Percentiles rank a stretch among this genome's conserved stretches.
These are phyloP conservation scores for Venustampulla echinocandica DNA, from an alignment of 495 filamentous ascomycete genomes.

Conservation along the genomic window DNA sequence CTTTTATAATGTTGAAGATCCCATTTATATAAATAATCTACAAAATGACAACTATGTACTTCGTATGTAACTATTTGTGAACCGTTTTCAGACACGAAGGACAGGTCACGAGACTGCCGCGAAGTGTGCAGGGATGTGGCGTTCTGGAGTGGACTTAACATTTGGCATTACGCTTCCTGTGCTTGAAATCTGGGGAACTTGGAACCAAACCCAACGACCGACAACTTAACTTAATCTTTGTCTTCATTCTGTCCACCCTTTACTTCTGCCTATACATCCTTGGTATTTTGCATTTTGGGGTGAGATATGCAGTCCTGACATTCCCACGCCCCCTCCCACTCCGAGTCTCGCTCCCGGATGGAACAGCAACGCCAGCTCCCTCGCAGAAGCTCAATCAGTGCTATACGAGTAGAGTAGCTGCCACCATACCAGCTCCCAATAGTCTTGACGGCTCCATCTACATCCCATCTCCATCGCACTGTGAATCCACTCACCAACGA, in stretches of 20 bases:
- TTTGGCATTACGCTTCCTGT: too few species aligned
- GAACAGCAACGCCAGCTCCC: not conserved
- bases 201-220: not conserved
- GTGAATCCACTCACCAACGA: slow-evolving; percentile 9
- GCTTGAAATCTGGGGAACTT: slow-evolving; percentile 1
- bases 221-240: not conserved
- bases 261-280: too few species aligned
- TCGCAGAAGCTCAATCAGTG: not conserved
- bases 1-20: too few species aligned
- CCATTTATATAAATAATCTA: too few species aligned
- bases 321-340: too few species aligned
- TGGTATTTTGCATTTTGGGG: too few species aligned
- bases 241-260: not conserved
- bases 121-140: too few species aligned
- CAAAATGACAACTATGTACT: too few species aligned
- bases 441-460: not conserved
- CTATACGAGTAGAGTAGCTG: slow-evolving; percentile 1
- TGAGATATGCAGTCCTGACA: not conserved
- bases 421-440: not conserved
- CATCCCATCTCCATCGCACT: not conserved
- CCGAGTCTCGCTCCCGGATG: not conserved
- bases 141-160: too few species aligned
- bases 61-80: not conserved
- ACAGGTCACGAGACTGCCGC: not conserved
- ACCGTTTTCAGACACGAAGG: not conserved